Evolutionary conservation across 139 green algal genomes (phyloP).

Genomic region (Auxenochlorella pyrenoidosa): DNA sequence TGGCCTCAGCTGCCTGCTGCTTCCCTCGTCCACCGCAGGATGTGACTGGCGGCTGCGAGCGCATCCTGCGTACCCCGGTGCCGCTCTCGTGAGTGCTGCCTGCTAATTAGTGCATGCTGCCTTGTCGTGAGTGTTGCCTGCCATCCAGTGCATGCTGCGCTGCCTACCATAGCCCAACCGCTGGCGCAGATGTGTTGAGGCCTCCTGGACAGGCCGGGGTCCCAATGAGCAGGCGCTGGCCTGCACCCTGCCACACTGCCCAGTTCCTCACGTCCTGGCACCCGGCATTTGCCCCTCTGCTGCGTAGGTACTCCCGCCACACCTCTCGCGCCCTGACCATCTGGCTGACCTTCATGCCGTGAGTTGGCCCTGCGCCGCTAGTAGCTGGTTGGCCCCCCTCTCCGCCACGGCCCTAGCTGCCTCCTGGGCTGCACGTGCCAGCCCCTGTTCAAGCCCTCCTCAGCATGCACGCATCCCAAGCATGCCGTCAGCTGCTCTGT

Average conservation of each 20-base stretch:
- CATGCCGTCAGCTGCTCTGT: not conserved
- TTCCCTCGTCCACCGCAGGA: constrained; percentile 25
- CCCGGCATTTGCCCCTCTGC: constrained; percentile 52
- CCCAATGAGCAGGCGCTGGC: not conserved
- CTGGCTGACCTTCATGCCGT: constrained; percentile 30
- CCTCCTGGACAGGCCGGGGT: constrained; percentile 71
- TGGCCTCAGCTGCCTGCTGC: too few relatives aligned
- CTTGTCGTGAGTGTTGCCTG: constrained; percentile 16
- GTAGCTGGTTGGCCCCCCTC: too few relatives aligned
- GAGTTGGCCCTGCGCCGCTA: too few relatives aligned
- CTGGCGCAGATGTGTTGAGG: too few relatives aligned
- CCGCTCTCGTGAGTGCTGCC: constrained; percentile 54
- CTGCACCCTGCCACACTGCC: not conserved
- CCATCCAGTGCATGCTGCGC: too few relatives aligned
- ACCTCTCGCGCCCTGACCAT: constrained; percentile 14
- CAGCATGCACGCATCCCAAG: too few relatives aligned
- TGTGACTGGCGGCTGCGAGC: constrained; percentile 72
- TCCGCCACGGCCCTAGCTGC: too few relatives aligned
- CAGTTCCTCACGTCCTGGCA: too few relatives aligned
- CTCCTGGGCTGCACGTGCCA: too few relatives aligned
- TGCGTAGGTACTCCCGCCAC: constrained; percentile 57
- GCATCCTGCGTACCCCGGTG: constrained; percentile 83
- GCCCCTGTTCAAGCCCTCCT: too few relatives aligned
- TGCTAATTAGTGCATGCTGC: too few relatives aligned
- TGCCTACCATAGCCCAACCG: too few relatives aligned